Evolutionary conservation across 805 yeast genomes (phyloP), one percentile per base, ranked within the genome.

Genomic region (Starmerella vitae): DNA sequence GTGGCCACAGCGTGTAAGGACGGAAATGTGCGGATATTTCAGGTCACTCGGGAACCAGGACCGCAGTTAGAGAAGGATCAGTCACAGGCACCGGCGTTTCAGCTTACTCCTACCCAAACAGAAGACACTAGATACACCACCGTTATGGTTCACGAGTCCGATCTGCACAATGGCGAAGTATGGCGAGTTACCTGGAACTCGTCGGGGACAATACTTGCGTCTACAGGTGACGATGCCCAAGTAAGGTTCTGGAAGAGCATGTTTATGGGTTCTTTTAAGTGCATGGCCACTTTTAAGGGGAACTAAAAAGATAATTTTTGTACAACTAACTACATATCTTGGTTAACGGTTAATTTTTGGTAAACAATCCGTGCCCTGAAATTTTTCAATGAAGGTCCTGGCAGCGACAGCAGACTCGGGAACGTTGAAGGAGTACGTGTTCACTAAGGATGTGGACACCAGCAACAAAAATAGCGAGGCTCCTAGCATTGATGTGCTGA

Each of bases 111-210:
- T 3, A 29, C 9, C 9, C 30, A 28, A 13, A 7, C 30, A 13
- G 26, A 22, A n/a, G 18, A 31, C 9, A 26, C 36, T 2, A 30
- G 24, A 28, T 38, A 53, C 37, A 41, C 66, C 26, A 71, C 81
- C 12, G 81, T 76, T 45, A 63, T 73, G 13, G 54, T 80, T 34
- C 78, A 82, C 34, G 73, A 73, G 49, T 73, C 80, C 46, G 75
- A 68, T 44, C 91, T 80, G 55, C 94, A 83, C 55, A 70, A 73
- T 44, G 78, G 80, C 39, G 94, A 91, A 59, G 95, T 91, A 1
- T 91, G 99, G 98, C 71, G 86, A 29, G 97, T 91, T 1, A 71
- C 81, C 20, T 91, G 98, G 97, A 91, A 91, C 57, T 59, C 78
- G 33, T 83, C 97, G 0, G 97, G 97, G 4, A 83, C 97, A 0